Evolutionary conservation across 139 green algal species (phyloP), one percentile per base, ranked within the genome.

Genomic region (Auxenochlorella pyrenoidosa): DNA sequence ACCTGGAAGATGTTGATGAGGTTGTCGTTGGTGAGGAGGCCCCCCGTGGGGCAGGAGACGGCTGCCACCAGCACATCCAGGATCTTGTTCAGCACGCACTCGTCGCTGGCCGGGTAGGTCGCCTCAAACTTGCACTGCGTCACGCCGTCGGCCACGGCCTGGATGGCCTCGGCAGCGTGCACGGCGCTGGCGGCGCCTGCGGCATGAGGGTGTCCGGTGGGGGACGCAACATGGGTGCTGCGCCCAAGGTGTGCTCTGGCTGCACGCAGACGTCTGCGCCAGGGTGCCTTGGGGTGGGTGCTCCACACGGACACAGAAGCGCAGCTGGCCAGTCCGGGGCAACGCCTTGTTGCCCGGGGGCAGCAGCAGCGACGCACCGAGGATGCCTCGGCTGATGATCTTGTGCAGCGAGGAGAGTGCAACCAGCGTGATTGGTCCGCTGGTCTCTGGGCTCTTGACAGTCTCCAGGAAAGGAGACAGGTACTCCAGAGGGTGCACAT

Each of bases 111-210:
- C 44, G 95, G 91, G 83, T 96, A 94, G 8, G 97, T 98, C 10
- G 94, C 94, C 90, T 99, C 96, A 90, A 99, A 99, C 84, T 96
- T 96, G 94, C 96, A 99, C 82, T 94, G 93, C 18, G 96, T 98
- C 6, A 98, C 94, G 40, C 96, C 94, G 70, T 98, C 96, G 0
- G 97, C 95, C 16, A 98, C 94, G 38, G 90, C 85, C 80, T 97
- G 96, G 80, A 99, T 95, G 1, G 94, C 94, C 28, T 94, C 92
- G 32, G 92, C 91, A 0, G 80, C 38, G 1, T 30, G 6, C 6
- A 92, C 91, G 36, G 93, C 92, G 10, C 82, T 89, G 22, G 63
- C 40, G 10, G 83, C 89, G 0, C 75, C 94, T 96, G 92, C 60
- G 86, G 54, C 18, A 24, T 13, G 54, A 13, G 54, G 54, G 54